phyloP scores from a whole-genome alignment of 192 early-diverging fungal genomes.

The Coemansia sp. region DNA sequence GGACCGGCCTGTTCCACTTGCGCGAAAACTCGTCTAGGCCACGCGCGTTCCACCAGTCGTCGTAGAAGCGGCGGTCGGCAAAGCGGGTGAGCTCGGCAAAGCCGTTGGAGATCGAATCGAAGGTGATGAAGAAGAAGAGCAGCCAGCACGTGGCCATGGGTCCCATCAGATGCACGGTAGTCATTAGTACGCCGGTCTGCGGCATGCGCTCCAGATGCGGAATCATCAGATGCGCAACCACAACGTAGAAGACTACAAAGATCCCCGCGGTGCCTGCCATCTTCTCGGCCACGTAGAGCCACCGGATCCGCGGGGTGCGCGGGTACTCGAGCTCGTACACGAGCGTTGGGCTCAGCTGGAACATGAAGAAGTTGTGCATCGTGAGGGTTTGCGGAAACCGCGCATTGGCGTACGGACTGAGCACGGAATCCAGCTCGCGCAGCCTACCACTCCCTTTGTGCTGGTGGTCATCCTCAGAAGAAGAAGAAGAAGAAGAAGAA shows the following conservation, averaged over 20 bases:
- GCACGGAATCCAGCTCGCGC: slow-evolving; percentile 58
- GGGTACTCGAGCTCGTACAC: slow-evolving; percentile 96
- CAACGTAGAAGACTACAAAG: slow-evolving; percentile 80
- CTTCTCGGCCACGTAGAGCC: slow-evolving; percentile 87
- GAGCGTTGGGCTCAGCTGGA: slow-evolving; percentile 83
- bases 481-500: too few relatives aligned
- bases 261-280: slow-evolving; percentile 72
- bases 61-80: slow-evolving; percentile 96
- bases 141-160: slow-evolving; percentile 93
- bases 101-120: slow-evolving; percentile 94
- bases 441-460: slow-evolving; percentile 29
- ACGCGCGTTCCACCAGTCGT: slow-evolving; percentile 96
- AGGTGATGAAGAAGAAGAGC: slow-evolving; percentile 92
- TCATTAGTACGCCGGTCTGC: slow-evolving; percentile 61
- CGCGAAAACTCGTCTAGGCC: slow-evolving; percentile 93
- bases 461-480: not conserved
- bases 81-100: slow-evolving; percentile 95
- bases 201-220: slow-evolving; percentile 73
- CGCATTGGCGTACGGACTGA: slow-evolving; percentile 55
- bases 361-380: slow-evolving; percentile 81
- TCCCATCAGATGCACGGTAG: slow-evolving; percentile 68
- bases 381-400: slow-evolving; percentile 82
- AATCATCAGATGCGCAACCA: slow-evolving; percentile 84
- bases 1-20: slow-evolving; percentile 97
- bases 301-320: slow-evolving; percentile 80